Evolutionary conservation across 352 stramenopile genomes (phyloP), one percentile per base, ranked within the genome.

Genomic region (Nothophytophthora sp.): DNA sequence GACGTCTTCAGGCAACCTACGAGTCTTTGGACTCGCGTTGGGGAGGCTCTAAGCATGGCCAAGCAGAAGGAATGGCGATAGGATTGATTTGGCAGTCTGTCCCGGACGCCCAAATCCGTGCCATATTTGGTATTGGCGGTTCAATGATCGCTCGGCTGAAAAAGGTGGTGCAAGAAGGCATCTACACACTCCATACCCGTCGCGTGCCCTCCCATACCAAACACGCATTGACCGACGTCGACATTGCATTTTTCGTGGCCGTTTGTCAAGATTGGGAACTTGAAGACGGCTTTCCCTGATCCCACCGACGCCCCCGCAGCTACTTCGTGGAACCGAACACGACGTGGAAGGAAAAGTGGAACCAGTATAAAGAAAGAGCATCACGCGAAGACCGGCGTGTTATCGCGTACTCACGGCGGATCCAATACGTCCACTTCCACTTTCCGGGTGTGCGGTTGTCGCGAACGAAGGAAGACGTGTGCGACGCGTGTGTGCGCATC

Each of bases 251-350:
- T n/a, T 42, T 55, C 11, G 48, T 41, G 28, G 6, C 19, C 3
- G 28, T 48, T 18, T 48, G 48, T 16, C n/a, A 25, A 12, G 41
- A 36, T n/a, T 55, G 47, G 47, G 33, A 47, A 35, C 19, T 55
- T 7, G 36, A 55, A 18, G 37, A 55, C 13, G 36, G 36, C 4
- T 50, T 58, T 53, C 50, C 39, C 8, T 50, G 24, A 38, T 59
- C 30, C 23, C 40, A 58, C 50, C n/a, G n/a, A n/a, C n/a, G n/a
- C n/a, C n/a, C n/a, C n/a, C n/a, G n/a, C n/a, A n/a, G n/a, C n/a
- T n/a, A n/a, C n/a, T n/a, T n/a, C n/a, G n/a, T n/a, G n/a, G 25
- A 37, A 11, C 25, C 15, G 15, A 12, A 19, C 11, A 12, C 37
- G 13, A 41, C 35, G 5, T 41, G 35, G 35, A 41, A 13, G 15